These are phyloP conservation scores for Catunica adiposa DNA, from an alignment of 2,329 filamentous ascomycete species.

Conservation along the genomic window DNA sequence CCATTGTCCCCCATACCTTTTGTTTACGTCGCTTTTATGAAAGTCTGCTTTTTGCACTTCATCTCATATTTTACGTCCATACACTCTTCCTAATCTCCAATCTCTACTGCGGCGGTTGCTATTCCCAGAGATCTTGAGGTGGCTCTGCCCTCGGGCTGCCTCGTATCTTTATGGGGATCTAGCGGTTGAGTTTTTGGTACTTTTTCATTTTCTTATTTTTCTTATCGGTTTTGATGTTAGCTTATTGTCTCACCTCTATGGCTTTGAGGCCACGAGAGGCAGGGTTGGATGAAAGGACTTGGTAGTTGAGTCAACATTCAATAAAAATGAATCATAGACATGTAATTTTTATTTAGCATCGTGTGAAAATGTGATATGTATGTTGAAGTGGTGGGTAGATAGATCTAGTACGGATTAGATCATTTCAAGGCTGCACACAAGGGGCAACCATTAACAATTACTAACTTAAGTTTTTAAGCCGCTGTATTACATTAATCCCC, in stretches of 20 bases:
- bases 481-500: too few species aligned
- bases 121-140: too few species aligned
- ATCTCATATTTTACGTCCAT: conserved; percentile 2
- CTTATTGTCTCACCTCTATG: background rate
- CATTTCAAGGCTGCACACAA: too few species aligned
- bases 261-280: background rate
- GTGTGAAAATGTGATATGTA: background rate
- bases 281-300: background rate
- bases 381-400: background rate
- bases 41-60: background rate
- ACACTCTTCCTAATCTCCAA: background rate
- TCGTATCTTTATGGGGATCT: background rate
- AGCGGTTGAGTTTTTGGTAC: background rate
- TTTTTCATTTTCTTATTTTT: background rate
- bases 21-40: conserved; percentile 1
- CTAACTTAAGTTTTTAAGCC: too few species aligned
- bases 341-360: background rate
- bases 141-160: too few species aligned
- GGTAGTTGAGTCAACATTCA: background rate
- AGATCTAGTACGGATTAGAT: too few species aligned
- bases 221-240: background rate
- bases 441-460: background rate
- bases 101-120: too few species aligned
- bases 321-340: conserved; percentile 2
- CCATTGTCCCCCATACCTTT: background rate